Evolutionary conservation across 345 rosid genomes (phyloP).

Genomic region (Eucalyptus pauciflora): DNA sequence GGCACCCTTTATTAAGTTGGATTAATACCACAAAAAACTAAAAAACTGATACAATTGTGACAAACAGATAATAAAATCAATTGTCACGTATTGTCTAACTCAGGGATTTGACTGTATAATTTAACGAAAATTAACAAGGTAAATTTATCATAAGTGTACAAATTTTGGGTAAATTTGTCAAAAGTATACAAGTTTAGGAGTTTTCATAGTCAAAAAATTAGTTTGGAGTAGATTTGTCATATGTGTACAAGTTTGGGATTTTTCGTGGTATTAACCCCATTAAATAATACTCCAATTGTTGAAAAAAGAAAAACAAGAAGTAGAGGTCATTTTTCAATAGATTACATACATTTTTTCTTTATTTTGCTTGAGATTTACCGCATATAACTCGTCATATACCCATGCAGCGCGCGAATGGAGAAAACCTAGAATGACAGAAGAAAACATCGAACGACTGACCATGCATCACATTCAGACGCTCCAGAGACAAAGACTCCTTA

Average conservation of each 20-base stretch:
- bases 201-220: no score
- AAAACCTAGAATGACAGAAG: background rate
- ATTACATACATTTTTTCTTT: background rate
- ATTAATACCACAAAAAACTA: no score
- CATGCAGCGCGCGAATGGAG: background rate
- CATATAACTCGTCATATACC: background rate
- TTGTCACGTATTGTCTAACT: no score
- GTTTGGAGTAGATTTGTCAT: no score
- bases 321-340: background rate
- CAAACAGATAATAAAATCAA: no score
- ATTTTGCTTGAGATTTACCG: background rate
- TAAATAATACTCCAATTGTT: background rate
- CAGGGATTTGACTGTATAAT: no score
- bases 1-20: no score
- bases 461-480: background rate
- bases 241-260: no score
- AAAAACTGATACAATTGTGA: no score
- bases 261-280: background rate
- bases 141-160: no score
- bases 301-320: background rate
- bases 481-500: background rate
- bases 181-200: rapidly evolving
- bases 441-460: background rate
- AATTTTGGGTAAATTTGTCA: no score
- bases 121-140: no score